Percentiles rank a stretch among this genome's conserved stretches.
These are phyloP conservation scores for Maudiozyma turicensis DNA, from an alignment of 805 yeast genomes.

Conservation along the genomic window DNA sequence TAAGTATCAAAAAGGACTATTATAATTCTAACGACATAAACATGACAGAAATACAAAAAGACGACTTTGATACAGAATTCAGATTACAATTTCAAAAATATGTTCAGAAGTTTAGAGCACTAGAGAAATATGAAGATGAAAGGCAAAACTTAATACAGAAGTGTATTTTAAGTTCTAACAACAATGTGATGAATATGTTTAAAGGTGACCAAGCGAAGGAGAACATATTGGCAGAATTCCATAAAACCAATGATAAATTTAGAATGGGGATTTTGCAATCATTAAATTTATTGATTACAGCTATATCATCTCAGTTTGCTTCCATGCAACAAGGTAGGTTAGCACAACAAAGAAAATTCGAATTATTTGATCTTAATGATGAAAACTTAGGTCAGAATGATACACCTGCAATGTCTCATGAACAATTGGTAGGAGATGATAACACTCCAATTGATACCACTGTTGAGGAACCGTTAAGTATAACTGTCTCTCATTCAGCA, in stretches of 20 bases:
- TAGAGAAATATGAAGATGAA: conserved; percentile 44
- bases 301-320: conserved; percentile 37
- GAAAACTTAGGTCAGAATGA: neutral
- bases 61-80: conserved; percentile 46
- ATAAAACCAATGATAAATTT: conserved; percentile 33
- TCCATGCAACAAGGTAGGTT: conserved; percentile 41
- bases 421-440: neutral
- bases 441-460: neutral
- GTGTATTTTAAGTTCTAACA: conserved; percentile 10
- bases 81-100: conserved; percentile 42
- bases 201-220: conserved; percentile 27
- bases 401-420: neutral
- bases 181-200: conserved; percentile 25
- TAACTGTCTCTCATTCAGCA: conserved; percentile 25
- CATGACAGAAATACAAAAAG: conserved; percentile 40
- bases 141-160: conserved; percentile 28
- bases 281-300: conserved; percentile 36
- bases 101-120: conserved; percentile 39
- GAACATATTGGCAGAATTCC: conserved; percentile 17
- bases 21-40: conserved; percentile 11
- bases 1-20: conserved; percentile 22
- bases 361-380: conserved; percentile 21
- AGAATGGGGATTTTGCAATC: conserved; percentile 42
- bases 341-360: conserved; percentile 29
- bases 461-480: conserved; percentile 7